A percentile compares a stretch with the other conserved stretches of the same genome.
phyloP scores from a whole-genome alignment of 2,329 filamentous ascomycete genomes.

The Fusarium haematococcum region DNA sequence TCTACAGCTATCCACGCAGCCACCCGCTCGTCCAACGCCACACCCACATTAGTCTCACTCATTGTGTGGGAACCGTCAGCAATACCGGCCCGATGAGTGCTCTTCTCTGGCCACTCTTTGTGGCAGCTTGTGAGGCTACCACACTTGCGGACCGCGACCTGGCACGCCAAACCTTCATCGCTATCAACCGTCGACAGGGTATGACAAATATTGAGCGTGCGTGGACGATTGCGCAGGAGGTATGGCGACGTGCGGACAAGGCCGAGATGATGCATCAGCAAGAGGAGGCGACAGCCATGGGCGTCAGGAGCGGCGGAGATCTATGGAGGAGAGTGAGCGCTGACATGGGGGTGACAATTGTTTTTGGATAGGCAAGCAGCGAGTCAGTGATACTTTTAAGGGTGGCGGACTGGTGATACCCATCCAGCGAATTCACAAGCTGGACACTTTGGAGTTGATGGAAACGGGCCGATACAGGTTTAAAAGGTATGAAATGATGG shows the following conservation, averaged over 20 bases:
- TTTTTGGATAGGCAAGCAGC: slow-evolving; percentile 59
- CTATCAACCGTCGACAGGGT: slow-evolving; percentile 68
- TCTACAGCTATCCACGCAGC: slow-evolving; percentile 60
- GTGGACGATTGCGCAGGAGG: slow-evolving; percentile 70
- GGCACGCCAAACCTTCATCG: slow-evolving; percentile 63
- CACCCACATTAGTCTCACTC: slow-evolving; percentile 60
- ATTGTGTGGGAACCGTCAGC: slow-evolving; percentile 67
- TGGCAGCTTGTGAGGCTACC: slow-evolving; percentile 70
- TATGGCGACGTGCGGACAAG: slow-evolving; percentile 67
- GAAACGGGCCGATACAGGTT: slow-evolving; percentile 14
- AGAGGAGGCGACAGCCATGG: slow-evolving; percentile 34
- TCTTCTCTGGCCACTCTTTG: slow-evolving; percentile 73
- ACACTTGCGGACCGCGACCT: slow-evolving; percentile 61
- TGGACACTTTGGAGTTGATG: slow-evolving; percentile 41
- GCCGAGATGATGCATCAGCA: slow-evolving; percentile 43
- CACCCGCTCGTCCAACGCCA: slow-evolving; percentile 67
- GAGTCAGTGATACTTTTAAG: slow-evolving; percentile 6
- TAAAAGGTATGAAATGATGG: slow-evolving; percentile 15
- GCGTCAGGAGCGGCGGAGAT: slow-evolving; percentile 49
- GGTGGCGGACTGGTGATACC: slow-evolving; percentile 38
- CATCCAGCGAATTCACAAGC: slow-evolving; percentile 32
- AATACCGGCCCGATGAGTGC: slow-evolving; percentile 72
- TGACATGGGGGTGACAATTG: slow-evolving; percentile 69
- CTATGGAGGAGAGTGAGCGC: slow-evolving; percentile 68
- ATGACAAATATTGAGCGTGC: slow-evolving; percentile 74